These are phyloP conservation scores for Centaurea solstitialis DNA, from an alignment of 129 eudicot genomes.

Conservation along the genomic window DNA sequence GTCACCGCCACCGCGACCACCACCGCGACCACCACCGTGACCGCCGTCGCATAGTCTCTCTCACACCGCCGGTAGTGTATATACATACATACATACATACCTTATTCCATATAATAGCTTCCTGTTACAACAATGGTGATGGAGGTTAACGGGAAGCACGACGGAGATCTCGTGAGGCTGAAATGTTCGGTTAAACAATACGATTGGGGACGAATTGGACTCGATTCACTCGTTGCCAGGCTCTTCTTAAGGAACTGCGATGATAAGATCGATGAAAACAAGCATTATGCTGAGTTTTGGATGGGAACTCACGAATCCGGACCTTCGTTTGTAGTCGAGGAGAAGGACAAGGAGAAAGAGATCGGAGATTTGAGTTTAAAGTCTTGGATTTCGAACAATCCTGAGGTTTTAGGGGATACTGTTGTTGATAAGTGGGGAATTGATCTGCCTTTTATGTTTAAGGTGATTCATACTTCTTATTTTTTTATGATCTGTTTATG, in stretches of 20 bases:
- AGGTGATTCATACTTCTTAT: conserved; percentile 44
- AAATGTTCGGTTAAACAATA: conserved; percentile 73
- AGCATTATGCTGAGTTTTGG: conserved; percentile 90
- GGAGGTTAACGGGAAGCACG: conserved; percentile 38
- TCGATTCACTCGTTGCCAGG: conserved; percentile 61
- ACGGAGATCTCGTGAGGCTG: conserved; percentile 44
- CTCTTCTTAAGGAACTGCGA: conserved; percentile 45
- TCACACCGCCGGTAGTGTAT: conserved; percentile 6
- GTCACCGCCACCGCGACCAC: neutral
- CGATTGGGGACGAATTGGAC: conserved; percentile 83
- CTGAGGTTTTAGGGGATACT: conserved; percentile 68
- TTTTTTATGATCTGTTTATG: neutral
- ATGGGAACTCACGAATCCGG: conserved; percentile 98
- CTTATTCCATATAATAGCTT: conserved; percentile 1
- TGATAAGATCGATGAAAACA: conserved; percentile 36
- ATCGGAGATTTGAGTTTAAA: conserved; percentile 43
- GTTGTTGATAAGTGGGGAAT: conserved; percentile 70
- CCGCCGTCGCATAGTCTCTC: neutral
- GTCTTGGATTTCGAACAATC: conserved; percentile 69
- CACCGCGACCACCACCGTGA: too few species aligned
- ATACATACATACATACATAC: neutral
- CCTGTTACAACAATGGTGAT: conserved; percentile 31
- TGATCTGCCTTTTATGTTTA: conserved; percentile 82
- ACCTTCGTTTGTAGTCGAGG: conserved; percentile 55
- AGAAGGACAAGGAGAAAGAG: conserved; percentile 15